These are phyloP conservation scores for Reticulascus tulasneorum DNA, from an alignment of 2,329 filamentous ascomycete genomes.

Conservation along the genomic window DNA sequence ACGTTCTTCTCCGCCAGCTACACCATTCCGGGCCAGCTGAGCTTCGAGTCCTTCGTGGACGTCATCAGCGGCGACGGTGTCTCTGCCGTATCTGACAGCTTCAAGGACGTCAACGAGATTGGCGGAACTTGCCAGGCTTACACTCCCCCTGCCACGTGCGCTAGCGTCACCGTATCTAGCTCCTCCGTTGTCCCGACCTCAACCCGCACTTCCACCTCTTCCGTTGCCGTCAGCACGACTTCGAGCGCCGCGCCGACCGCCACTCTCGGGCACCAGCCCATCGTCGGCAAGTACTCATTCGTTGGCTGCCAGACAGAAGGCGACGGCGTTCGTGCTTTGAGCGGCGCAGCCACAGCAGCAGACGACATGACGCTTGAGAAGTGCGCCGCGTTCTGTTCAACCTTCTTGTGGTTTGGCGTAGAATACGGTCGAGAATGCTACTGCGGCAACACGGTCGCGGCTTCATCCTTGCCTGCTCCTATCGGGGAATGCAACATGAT, in stretches of 20 bases:
- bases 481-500: conserved; percentile 32
- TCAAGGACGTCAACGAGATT: conserved; percentile 43
- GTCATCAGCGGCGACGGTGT: conserved; percentile 34
- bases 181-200: conserved; percentile 12
- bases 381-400: conserved; percentile 29
- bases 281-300: conserved; percentile 28
- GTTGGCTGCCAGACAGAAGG: conserved; percentile 38
- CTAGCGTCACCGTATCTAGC: conserved; percentile 11
- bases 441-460: conserved; percentile 32
- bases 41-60: conserved; percentile 42
- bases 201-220: conserved; percentile 21
- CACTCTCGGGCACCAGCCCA: conserved; percentile 27
- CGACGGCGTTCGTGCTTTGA: conserved; percentile 29
- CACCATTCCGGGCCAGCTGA: conserved; percentile 39
- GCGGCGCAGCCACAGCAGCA: conserved; percentile 23
- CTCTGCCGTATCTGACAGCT: conserved; percentile 37
- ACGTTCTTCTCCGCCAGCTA: conserved; percentile 42
- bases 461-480: conserved; percentile 25
- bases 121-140: conserved; percentile 40
- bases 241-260: conserved; percentile 25
- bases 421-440: conserved; percentile 37
- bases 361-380: conserved; percentile 34
- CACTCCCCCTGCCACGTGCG: conserved; percentile 26
- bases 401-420: conserved; percentile 32
- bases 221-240: conserved; percentile 18